These are phyloP conservation scores for thale cress (Arabidopsis thaliana) DNA, from an alignment of 345 rosid genomes.

Conservation along the genomic window DNA sequence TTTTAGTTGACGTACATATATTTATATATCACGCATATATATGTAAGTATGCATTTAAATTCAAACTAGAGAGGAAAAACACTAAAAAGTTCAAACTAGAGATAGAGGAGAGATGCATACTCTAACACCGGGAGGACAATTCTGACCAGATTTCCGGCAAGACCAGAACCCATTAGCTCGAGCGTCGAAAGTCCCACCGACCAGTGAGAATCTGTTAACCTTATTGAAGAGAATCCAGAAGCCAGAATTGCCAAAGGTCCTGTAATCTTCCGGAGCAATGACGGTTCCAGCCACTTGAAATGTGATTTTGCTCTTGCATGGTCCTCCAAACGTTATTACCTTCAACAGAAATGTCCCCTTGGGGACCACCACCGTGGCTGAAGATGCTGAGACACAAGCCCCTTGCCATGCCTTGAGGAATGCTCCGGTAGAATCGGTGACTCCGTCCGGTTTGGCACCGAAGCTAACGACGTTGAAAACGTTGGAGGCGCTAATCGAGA, in stretches of 20 bases:
- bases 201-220: constrained; percentile 50
- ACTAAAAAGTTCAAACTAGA: not conserved
- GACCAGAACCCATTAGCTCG: constrained; percentile 60
- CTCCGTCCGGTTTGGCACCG: constrained; percentile 66
- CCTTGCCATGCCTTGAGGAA: constrained; percentile 62
- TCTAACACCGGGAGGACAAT: constrained; percentile 69
- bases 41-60: too few relatives aligned
- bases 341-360: constrained; percentile 54
- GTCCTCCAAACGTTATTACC: constrained; percentile 55
- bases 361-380: constrained; percentile 55
- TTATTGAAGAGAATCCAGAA: constrained; percentile 59
- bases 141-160: constrained; percentile 58
- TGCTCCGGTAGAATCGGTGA: constrained; percentile 56
- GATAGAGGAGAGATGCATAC: constrained; percentile 40
- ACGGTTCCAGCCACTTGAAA: constrained; percentile 54
- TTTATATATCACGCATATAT: not conserved
- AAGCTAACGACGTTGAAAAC: constrained; percentile 54
- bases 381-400: constrained; percentile 54
- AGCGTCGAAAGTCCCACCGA: constrained; percentile 62
- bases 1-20: not conserved
- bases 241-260: constrained; percentile 47
- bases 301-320: constrained; percentile 58
- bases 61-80: too few relatives aligned
- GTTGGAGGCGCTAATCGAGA: constrained; percentile 35
- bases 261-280: constrained; percentile 60